Percentiles rank a stretch among this genome's conserved stretches.
Evolutionary conservation across 2,329 filamentous ascomycete genomes (phyloP).

Genomic region (Claviceps digitariae): DNA sequence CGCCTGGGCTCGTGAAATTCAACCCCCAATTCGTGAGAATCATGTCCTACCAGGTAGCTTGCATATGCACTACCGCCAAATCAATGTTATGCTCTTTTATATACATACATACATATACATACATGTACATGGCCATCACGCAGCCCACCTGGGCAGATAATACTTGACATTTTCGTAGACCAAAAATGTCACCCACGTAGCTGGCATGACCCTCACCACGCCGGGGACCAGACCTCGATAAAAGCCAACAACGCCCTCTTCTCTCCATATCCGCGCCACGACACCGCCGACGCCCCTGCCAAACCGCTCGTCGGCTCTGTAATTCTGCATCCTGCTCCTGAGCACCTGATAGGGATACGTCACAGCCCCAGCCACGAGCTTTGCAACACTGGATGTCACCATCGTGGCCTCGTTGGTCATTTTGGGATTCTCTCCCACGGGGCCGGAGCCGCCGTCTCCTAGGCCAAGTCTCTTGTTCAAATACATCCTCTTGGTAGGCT

Average conservation of each 20-base stretch:
- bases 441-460: neutral
- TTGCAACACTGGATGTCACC: slow-evolving; percentile 65
- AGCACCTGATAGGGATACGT: slow-evolving; percentile 96
- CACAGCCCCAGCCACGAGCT: slow-evolving; percentile 75
- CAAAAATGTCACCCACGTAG: slow-evolving; percentile 91
- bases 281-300: slow-evolving; percentile 59
- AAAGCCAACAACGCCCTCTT: slow-evolving; percentile 72
- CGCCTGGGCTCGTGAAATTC: no score
- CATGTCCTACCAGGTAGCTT: no score
- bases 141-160: slow-evolving; percentile 40
- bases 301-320: slow-evolving; percentile 65
- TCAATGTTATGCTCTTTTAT: no score
- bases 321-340: slow-evolving; percentile 76
- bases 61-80: no score
- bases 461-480: slow-evolving; percentile 17
- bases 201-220: slow-evolving; percentile 79
- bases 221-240: slow-evolving; percentile 87
- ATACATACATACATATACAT: neutral
- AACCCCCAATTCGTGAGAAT: no score
- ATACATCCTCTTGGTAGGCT: slow-evolving; percentile 48
- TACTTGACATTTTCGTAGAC: slow-evolving; percentile 90
- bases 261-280: slow-evolving; percentile 56
- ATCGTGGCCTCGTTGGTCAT: slow-evolving; percentile 66
- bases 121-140: neutral
- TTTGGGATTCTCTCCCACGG: neutral